Evolutionary conservation across 179 eudicot species (phyloP), one percentile per base, ranked within the genome.

Genomic region (Beta lomatogona): DNA sequence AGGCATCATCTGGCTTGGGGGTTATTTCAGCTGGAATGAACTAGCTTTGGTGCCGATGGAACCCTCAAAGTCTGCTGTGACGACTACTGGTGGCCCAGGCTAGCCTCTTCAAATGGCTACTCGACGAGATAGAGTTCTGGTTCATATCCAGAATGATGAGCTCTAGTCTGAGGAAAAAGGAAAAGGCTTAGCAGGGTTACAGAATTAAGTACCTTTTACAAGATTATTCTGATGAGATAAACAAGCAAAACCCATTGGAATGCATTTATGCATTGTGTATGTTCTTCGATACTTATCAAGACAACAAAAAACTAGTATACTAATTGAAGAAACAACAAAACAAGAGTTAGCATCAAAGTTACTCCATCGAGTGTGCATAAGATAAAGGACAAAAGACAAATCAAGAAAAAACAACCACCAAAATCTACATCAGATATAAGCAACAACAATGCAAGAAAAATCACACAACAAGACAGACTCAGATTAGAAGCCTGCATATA

Each of bases 21-120:
- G 81, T 68, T 86, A 91, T 85, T 82, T 89, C 94, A 77, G 86
- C 92, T 36, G 95, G 92, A 91, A 94, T 83, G 93, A 90, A 75
- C 82, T 97, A 74, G 97, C 98, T 75, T 84, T 93, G 91, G 97
- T 94, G 81, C 93, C 97, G 54, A 87, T 89, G 52, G 99, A 94
- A 85, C 97, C 99, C 58, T 41, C 88, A 36, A 92, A 94, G 83
- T 94, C 97, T 80, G 73, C 97, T 67, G 78, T 88, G 66, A 88
- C 99, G 31, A 97, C 94, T 87, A 98, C 97, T 78, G 98, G 99
- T 31, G 99, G 98, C 25, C 99, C 98, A 85, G 41, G 41, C 41
- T 36, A 36, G 74, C 91, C 80, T 69, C 90, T 82, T 90, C 98
- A 22, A 97, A 94, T 90, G 99, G 97, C 61, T 71, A 84, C 85